A percentile compares a stretch with the other conserved stretches of the same genome.
Evolutionary conservation across 2,329 filamentous ascomycete species (phyloP).

Genomic region (Tolypocladium endophyticum): DNA sequence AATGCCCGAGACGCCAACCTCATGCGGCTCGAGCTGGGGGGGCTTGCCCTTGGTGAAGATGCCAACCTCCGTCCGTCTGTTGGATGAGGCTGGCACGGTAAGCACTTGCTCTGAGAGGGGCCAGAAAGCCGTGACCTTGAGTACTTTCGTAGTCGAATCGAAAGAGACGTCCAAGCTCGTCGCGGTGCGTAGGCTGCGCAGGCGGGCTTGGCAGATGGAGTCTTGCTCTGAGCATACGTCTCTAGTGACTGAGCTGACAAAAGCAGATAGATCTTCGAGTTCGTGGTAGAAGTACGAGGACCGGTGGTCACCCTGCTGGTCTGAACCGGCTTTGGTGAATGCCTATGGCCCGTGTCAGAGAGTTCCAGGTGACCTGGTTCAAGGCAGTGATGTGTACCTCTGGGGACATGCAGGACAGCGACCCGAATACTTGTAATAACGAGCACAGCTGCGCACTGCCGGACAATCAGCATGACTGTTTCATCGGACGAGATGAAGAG

Average conservation of each 20-base stretch:
- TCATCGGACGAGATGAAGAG: not conserved
- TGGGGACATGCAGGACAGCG: constrained; percentile 39
- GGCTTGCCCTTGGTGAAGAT: constrained; percentile 58
- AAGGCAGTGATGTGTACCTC: constrained; percentile 11
- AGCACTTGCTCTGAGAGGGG: constrained; percentile 31
- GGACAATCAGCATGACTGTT: not conserved
- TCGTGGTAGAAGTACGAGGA: constrained; percentile 62
- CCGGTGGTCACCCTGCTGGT: constrained; percentile 29
- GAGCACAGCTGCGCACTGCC: constrained; percentile 42
- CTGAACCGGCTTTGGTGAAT: constrained; percentile 43
- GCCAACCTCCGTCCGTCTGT: constrained; percentile 66
- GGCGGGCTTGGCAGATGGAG: constrained; percentile 36
- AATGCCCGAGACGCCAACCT: constrained; percentile 69
- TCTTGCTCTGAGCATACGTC: constrained; percentile 39
- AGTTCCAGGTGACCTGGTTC: not conserved
- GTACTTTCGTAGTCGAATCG: constrained; percentile 52
- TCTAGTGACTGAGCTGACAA: constrained; percentile 42
- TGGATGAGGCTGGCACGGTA: constrained; percentile 25
- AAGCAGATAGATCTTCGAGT: constrained; percentile 43
- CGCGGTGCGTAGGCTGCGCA: constrained; percentile 36
- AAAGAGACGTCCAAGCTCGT: constrained; percentile 68
- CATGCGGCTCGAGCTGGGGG: constrained; percentile 51
- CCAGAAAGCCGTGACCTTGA: constrained; percentile 59
- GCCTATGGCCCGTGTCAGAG: constrained; percentile 30
- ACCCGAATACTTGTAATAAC: constrained; percentile 47